Base-by-base conservation (phyloP, 1,139 yeast genomes). In the Candida albicans region DNA sequence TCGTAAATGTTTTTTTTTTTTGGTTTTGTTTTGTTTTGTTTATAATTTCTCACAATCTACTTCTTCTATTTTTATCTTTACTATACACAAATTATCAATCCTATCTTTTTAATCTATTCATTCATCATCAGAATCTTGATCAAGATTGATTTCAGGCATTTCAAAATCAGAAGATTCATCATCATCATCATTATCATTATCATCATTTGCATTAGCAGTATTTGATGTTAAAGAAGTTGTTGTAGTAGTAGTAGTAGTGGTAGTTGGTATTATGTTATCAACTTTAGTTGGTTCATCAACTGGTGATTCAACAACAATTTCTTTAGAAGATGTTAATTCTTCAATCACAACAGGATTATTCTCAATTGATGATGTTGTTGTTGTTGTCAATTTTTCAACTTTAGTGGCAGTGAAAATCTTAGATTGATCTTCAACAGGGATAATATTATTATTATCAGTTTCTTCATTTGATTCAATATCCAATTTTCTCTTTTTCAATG, bases 121-220 rank as follows among this genome's bases (percentile, higher is more conserved):
- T 37, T 47, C 49, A 28, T 45, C 48, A 34, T 45, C 47, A 8
- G 49, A 42, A 31, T 41, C 47, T 6, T 28, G 25, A 31, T 48
- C 50, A 22, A 44, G 18, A 33, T 46, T 44, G 35, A 79, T 54
- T 28, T 73, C 80, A 44, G 87, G 86, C 47, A 81, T 78, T 49
- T 79, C 86, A 46, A 81, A 75, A 48, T 81, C 85, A 5, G 79
- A 73, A 29, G 65, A 75, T 18, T 60, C 65, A 8, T 61, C 70
- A 4, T 55, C 64, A 3, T 36, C 37, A 4, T 26, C 39, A 1
- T 37, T 39, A 1, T 14, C 40, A 12, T 31, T 29, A 12, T 25
- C 29, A 11, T 29, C 13, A 13, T 51, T 58, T 6, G 47, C 50
- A 11, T 48, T 49, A 8, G 33, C 25, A 25, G 37, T 33, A 30